These are phyloP conservation scores for Periconia sp. DNA, from an alignment of 2,329 filamentous ascomycete species.

Conservation along the genomic window DNA sequence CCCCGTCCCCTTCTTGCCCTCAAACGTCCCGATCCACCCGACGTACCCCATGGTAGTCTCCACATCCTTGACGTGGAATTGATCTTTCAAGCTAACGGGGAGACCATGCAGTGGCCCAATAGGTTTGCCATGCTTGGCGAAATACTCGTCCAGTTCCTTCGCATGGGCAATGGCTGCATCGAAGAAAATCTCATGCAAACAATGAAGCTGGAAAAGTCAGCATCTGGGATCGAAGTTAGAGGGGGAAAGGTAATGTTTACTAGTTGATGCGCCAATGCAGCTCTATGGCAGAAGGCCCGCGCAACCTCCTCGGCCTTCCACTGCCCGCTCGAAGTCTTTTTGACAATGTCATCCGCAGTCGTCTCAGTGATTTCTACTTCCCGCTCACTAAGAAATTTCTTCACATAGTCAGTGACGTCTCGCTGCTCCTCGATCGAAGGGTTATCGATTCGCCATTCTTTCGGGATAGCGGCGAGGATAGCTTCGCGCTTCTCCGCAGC, in stretches of 20 bases:
- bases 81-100: slow-evolving; percentile 56
- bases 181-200: slow-evolving; percentile 58
- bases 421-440: slow-evolving; percentile 59
- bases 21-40: slow-evolving; percentile 68
- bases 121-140: slow-evolving; percentile 38
- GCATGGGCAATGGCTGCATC: slow-evolving; percentile 52
- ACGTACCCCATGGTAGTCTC: slow-evolving; percentile 65
- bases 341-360: slow-evolving; percentile 62
- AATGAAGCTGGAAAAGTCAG: slow-evolving; percentile 28
- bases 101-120: slow-evolving; percentile 55
- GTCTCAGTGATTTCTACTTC: slow-evolving; percentile 68
- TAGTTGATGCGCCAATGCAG: slow-evolving; percentile 60
- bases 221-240: neutral
- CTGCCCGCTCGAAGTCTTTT: slow-evolving; percentile 58
- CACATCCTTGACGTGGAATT: slow-evolving; percentile 56
- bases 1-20: slow-evolving; percentile 60
- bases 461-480: slow-evolving; percentile 61
- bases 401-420: slow-evolving; percentile 57
- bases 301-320: slow-evolving; percentile 65
- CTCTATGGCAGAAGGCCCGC: slow-evolving; percentile 63
- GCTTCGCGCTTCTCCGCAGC: slow-evolving; percentile 62
- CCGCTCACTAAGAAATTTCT: slow-evolving; percentile 58
- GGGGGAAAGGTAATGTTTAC: slow-evolving; percentile 19
- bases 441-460: slow-evolving; percentile 60
- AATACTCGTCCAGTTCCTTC: slow-evolving; percentile 50